Evolutionary conservation across 345 rosid species (phyloP), one percentile per base, ranked within the genome.

Genomic region (Ceriops decandra): DNA sequence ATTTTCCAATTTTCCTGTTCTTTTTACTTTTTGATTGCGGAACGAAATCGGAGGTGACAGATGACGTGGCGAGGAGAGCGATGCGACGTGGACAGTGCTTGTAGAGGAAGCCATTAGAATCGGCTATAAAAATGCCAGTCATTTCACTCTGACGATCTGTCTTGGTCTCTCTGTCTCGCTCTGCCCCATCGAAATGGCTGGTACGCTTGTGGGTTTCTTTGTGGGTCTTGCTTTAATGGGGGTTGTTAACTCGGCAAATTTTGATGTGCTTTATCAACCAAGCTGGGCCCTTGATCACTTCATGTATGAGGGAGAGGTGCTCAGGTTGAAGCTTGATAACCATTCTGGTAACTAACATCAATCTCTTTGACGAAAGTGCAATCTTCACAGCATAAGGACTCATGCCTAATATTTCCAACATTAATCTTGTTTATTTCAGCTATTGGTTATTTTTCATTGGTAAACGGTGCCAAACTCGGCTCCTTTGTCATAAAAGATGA

Each of bases 271-370:
- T 5, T 95, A 78, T 63, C 93, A 88, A 38, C 80, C 98, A 2
- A 75, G 88, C 57, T 95, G 99, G 99, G 98, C 99, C 46, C 64
- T 72, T 51, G 98, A 95, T 71, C 99, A 95, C 53, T 74, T 90
- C 52, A 19, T 71, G n/a, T 81, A 83, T 52, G 93, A 95, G 62
- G 98, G 99, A 58, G 97, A 95, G 36, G 85, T 83, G 62, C 92
- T 93, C 26, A 81, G 72, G 76, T 92, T 95, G 78, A 95, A 85
- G 70, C 99, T 95, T 64, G 99, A 95, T 75, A 90, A 84, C 57
- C 84, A 22, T 76, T 95, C 99, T 51, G 99, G 99, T 95, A 83
- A 10, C 63, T n/a, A 22, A 56, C 30, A 56, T 27, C 7, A 16
- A 8, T 54, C 46, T 38, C 15, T 11, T 38, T 42, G 4, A 42